phyloP scores from a whole-genome alignment of 176 grass and related monocot genomes.

The Cenchrus americanus region DNA sequence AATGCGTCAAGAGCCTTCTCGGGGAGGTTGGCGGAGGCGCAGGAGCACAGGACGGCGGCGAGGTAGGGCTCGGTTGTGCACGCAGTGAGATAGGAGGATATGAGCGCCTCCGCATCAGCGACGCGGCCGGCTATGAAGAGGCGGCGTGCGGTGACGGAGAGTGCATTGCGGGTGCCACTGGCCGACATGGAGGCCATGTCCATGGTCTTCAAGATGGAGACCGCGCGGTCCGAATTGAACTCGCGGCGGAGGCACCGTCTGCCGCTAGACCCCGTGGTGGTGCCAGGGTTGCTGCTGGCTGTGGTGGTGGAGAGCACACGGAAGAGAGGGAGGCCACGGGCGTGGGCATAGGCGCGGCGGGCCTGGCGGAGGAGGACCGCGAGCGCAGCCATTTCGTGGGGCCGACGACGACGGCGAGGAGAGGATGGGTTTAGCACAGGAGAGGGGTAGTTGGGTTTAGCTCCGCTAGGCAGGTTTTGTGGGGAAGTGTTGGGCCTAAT shows the following conservation, averaged over 20 bases:
- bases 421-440: background rate
- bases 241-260: slow-evolving; percentile 59
- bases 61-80: slow-evolving; percentile 59
- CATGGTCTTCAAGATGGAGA: slow-evolving; percentile 66
- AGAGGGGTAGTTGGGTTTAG: slow-evolving; percentile 31
- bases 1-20: slow-evolving; percentile 63
- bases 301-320: slow-evolving; percentile 41
- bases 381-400: slow-evolving; percentile 44
- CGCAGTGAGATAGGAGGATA: slow-evolving; percentile 50
- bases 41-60: slow-evolving; percentile 65
- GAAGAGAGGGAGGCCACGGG: slow-evolving; percentile 4
- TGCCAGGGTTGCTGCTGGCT: background rate
- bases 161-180: slow-evolving; percentile 56
- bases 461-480: slow-evolving; percentile 49
- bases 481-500: background rate
- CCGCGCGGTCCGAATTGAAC: slow-evolving; percentile 54
- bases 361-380: slow-evolving; percentile 47
- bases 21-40: slow-evolving; percentile 58
- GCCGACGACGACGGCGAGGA: background rate
- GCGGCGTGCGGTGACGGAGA: slow-evolving; percentile 58
- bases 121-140: slow-evolving; percentile 57
- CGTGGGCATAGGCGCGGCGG: slow-evolving; percentile 14
- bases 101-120: slow-evolving; percentile 52
- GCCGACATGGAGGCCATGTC: slow-evolving; percentile 45
- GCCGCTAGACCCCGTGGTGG: background rate